These are phyloP conservation scores for Leccinum proximum DNA, from an alignment of 1,284 basidiomycete genomes.

Conservation along the genomic window DNA sequence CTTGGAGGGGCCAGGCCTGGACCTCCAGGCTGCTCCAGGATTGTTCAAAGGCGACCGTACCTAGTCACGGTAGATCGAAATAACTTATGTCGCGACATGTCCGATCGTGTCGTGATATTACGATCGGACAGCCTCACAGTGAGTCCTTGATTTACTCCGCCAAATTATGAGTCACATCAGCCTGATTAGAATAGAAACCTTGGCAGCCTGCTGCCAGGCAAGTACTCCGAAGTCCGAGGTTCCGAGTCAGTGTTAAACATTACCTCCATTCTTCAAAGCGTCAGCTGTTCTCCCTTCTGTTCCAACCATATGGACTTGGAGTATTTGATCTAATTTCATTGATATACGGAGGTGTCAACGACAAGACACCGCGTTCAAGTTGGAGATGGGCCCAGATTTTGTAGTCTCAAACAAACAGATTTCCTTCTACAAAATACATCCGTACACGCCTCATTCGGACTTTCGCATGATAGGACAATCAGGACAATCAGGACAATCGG, in stretches of 20 bases:
- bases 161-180: not conserved
- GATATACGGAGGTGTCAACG: not conserved
- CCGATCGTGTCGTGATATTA: not conserved
- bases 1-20: not conserved
- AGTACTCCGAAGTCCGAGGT: not conserved
- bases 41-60: not conserved
- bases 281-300: not conserved
- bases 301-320: not conserved
- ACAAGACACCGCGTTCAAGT: not conserved
- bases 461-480: not conserved
- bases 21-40: too few species aligned
- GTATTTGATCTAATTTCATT: slow-evolving; percentile 3
- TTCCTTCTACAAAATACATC: not conserved
- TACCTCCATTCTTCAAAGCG: not conserved
- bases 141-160: not conserved
- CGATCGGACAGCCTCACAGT: not conserved
- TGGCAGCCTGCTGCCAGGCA: not conserved
- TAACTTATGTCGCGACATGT: not conserved
- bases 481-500: not conserved
- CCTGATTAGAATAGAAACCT: not conserved
- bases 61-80: not conserved
- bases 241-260: not conserved
- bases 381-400: not conserved
- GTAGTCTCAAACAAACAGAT: not conserved
- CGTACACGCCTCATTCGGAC: not conserved